Base-by-base conservation (phyloP, 257 asterid species). In the Leptodermis oblonga region DNA sequence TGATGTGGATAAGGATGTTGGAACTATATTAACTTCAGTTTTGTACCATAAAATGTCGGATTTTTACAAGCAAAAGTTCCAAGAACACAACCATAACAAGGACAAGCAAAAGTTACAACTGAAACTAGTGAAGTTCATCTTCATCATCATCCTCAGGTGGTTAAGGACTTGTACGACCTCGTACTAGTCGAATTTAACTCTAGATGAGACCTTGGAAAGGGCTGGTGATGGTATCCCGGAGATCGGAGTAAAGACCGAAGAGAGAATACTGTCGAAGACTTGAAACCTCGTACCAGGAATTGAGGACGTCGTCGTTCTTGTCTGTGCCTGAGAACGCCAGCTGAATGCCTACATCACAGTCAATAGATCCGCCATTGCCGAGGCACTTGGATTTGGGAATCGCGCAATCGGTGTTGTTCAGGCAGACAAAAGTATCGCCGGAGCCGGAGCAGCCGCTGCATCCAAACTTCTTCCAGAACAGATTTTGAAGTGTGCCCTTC, bases 261-360 rank as follows among this genome's bases (percentile, higher is more conserved):
- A 94, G 90, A 15, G 97, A 91, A 70, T 94, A 82, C 37, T 87
- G 97, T 61, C 92, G 74, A 62, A 94, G 95, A n/a, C 85, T 89
- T 0, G 86, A 90, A 41, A 91, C 97, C 85, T 94, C 97, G 49
- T 89, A 89, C 97, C 99, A 89, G 0, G 95, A 88, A 74, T 90
- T 90, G 22, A 93, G 82, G 25, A 90, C 98, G 0, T 66, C 45
- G 9, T 90, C 88, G 26, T 89, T 77, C 79, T 81, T 87, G 76
- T 88, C 97, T 0, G 95, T 84, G 41, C 98, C 97, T 0, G 97
- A 88, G 72, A 90, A 93, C 3, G 96, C 90, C 77, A 90, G 68
- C 68, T 93, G 98, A 33, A 93, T 78, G 55, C 96, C 90, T 48
- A 88, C 7, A 14, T 81, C 80, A 78, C 97, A 93, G 41, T 67